phyloP scores from a whole-genome alignment of 768 basidiomycete genomes.

The Rhodosporidiobolus sp. region DNA sequence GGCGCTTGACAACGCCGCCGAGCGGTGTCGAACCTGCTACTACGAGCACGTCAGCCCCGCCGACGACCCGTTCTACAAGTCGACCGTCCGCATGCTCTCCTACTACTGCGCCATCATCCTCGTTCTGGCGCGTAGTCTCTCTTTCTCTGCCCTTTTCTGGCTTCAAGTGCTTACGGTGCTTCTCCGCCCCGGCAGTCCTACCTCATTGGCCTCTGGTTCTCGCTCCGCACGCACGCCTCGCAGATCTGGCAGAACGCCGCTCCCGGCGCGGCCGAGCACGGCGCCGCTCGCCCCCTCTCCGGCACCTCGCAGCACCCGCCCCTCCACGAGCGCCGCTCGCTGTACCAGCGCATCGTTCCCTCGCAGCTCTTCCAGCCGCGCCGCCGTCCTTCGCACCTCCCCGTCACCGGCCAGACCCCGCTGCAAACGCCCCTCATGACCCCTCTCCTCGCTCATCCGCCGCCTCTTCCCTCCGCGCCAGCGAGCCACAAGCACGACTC shows the following conservation, averaged over 20 bases:
- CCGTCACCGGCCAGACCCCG: slow-evolving; percentile 5
- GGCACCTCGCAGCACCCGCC: neutral
- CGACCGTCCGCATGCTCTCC: slow-evolving; percentile 90
- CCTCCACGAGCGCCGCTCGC: slow-evolving; percentile 16
- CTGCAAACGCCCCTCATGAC: slow-evolving; percentile 10
- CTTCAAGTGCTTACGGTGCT: neutral
- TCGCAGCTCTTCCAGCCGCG: slow-evolving; percentile 64
- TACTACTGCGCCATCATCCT: slow-evolving; percentile 90
- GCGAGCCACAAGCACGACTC: neutral
- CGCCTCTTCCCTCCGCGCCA: neutral
- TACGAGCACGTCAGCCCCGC: slow-evolving; percentile 93
- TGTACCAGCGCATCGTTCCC: slow-evolving; percentile 37
- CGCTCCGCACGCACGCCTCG: slow-evolving; percentile 90
- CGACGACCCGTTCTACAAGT: slow-evolving; percentile 92
- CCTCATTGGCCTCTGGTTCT: slow-evolving; percentile 96
- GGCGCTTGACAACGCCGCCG: slow-evolving; percentile 20
- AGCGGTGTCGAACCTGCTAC: slow-evolving; percentile 81
- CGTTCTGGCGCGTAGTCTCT: slow-evolving; percentile 65
- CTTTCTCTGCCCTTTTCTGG: neutral
- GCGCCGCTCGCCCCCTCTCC: slow-evolving; percentile 18
- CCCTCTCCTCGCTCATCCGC: neutral
- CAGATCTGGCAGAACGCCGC: slow-evolving; percentile 92
- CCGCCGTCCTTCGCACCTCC: neutral
- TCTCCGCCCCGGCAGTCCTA: slow-evolving; percentile 65
- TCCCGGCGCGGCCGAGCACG: slow-evolving; percentile 23